Evolutionary conservation across 2,329 filamentous ascomycete genomes (phyloP).

Genomic region (Xylariaceae sp.): DNA sequence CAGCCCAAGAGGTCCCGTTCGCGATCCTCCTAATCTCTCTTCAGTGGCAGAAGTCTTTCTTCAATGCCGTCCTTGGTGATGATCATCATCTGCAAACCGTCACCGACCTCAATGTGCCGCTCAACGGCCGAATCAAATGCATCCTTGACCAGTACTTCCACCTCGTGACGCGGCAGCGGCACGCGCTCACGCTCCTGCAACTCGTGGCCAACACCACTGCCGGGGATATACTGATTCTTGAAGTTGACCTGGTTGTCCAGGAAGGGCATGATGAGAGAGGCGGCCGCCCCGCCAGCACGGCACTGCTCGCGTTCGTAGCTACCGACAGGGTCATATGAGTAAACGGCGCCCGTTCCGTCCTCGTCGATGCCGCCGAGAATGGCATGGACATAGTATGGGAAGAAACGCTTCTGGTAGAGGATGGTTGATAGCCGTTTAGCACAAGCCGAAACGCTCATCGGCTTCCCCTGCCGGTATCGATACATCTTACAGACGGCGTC

Average conservation of each 20-base stretch:
- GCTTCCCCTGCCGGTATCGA: conserved; percentile 94
- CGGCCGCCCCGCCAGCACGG: conserved; percentile 84
- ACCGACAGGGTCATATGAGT: conserved; percentile 96
- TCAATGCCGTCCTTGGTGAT: conserved; percentile 84
- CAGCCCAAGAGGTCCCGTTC: too few relatives aligned
- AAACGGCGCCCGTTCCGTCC: conserved; percentile 87
- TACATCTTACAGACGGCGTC: conserved; percentile 98
- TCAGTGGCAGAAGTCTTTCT: conserved; percentile 77
- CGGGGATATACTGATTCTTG: conserved; percentile 96
- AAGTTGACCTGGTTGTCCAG: conserved; percentile 99
- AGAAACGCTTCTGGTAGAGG: conserved; percentile 96
- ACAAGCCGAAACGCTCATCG: conserved; percentile 90
- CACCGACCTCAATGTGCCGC: conserved; percentile 98
- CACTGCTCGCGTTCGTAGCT: conserved; percentile 97
- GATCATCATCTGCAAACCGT: conserved; percentile 90
- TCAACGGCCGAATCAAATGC: conserved; percentile 97
- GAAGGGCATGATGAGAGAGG: conserved; percentile 97
- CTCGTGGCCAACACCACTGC: conserved; percentile 76
- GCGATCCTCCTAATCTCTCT: conserved; percentile 68
- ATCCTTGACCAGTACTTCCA: conserved; percentile 88
- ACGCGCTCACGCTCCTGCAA: conserved; percentile 65
- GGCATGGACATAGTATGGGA: conserved; percentile 95
- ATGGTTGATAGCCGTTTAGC: conserved; percentile 93
- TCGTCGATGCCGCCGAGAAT: conserved; percentile 94
- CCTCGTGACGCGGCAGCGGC: conserved; percentile 65